Evolutionary conservation across 1,284 basidiomycete species (phyloP).

Genomic region (Microbotryomycetes sp.): DNA sequence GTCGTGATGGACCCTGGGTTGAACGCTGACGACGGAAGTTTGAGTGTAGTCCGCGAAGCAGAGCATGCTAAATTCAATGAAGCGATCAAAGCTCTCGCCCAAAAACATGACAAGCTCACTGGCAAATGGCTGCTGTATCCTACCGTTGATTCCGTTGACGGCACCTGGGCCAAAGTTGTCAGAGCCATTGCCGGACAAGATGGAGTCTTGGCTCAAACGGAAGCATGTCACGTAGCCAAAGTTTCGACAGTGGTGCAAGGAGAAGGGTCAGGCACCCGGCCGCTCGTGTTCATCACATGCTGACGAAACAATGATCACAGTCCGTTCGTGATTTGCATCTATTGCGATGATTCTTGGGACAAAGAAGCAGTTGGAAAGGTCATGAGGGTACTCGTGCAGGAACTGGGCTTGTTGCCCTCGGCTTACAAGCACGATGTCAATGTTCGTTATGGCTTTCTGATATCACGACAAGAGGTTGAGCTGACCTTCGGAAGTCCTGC

Average conservation of each 20-base stretch:
- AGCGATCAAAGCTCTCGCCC: conserved; percentile 20
- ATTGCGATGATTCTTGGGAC: conserved; percentile 32
- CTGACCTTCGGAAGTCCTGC: too few species aligned
- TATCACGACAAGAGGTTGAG: too few species aligned
- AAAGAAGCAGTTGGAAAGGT: conserved; percentile 18
- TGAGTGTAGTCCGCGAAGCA: conserved; percentile 16
- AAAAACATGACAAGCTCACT: conserved; percentile 16
- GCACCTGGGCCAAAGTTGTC: conserved; percentile 30
- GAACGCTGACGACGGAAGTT: neutral
- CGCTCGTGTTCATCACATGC: neutral
- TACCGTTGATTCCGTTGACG: conserved; percentile 23
- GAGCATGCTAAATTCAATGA: conserved; percentile 14
- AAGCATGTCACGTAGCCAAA: conserved; percentile 14
- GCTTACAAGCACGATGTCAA: conserved; percentile 20
- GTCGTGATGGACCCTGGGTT: neutral
- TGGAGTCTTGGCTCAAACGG: conserved; percentile 26
- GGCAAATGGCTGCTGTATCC: conserved; percentile 36
- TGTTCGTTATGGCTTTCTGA: neutral
- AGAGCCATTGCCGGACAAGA: conserved; percentile 23
- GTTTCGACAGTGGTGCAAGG: conserved; percentile 7
- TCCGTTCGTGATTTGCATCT: conserved; percentile 30
- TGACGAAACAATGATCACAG: neutral
- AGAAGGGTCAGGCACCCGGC: neutral
- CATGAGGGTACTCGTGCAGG: conserved; percentile 24
- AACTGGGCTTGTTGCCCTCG: conserved; percentile 8